Evolutionary conservation across 1,284 basidiomycete genomes (phyloP), one percentile per base, ranked within the genome.

Genomic region (Lentinula novae-zelandiae): DNA sequence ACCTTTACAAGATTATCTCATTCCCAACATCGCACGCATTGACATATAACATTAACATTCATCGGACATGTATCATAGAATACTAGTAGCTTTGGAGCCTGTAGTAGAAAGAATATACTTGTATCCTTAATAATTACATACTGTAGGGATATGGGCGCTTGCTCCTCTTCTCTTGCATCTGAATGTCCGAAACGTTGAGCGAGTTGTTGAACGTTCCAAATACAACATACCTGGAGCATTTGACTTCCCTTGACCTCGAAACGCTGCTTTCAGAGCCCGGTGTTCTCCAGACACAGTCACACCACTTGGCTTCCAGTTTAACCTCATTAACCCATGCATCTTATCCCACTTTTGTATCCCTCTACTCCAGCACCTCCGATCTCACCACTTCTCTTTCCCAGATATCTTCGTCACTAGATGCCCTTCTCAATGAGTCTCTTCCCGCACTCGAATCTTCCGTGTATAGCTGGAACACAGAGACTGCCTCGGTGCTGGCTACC

Each of bases 251-350:
- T 80, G 42, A 82, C 49, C 60, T 61, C n/a, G 53, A 56, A n/a
- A 61, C 85, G 31, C 80, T 96, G 20, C 74, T 86, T 33, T 73
- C 84, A 2, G 88, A 94, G 68, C 94, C 94, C 0, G 77, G 84
- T 1, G 72, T 81, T 33, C 86, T 96, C 46, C 84, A 90, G 51
- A 88, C 90, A 0, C 93, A 95, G 63, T 84, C 90, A 0, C 86
- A 92, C 49, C 89, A 92, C 63, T 82, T 95, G 61, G 93, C 92
- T 15, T 89, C 90, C 55, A 94, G 93, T 63, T 81, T 96, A 65
- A 94, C 90, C 3, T 90, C 90, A 49, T 82, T 96, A 20, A 95
- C 93, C 63, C 90, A 92, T 65, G 87, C 92, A 4, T 93, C 93
- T 36, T 95, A 96, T 72, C 85, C 89, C 27, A 93, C 93, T 0